Percentiles rank a stretch among this genome's conserved stretches.
Evolutionary conservation across 2,329 filamentous ascomycete species (phyloP).

Genomic region (Tolypocladium capitatum): DNA sequence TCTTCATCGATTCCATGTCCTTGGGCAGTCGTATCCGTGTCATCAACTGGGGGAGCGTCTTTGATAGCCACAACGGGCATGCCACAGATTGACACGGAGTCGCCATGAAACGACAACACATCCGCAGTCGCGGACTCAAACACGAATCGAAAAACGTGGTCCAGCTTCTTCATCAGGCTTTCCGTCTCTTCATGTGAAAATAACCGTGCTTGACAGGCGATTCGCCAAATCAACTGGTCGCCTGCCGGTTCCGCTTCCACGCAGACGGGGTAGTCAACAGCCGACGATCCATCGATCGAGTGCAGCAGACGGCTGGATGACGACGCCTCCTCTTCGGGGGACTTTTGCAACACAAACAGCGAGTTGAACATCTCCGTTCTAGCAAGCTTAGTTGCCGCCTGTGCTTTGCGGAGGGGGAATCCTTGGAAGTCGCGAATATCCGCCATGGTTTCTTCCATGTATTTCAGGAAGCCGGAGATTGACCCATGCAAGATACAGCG

Average conservation of each 20-base stretch:
- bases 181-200: constrained; percentile 31
- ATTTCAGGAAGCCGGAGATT: constrained; percentile 48
- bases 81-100: constrained; percentile 51
- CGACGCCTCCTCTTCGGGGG: constrained; percentile 1
- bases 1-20: background rate
- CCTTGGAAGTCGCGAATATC: constrained; percentile 60
- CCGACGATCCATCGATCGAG: constrained; percentile 50
- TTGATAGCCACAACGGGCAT: constrained; percentile 23
- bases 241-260: constrained; percentile 60
- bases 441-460: constrained; percentile 58
- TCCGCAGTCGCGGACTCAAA: constrained; percentile 32
- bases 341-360: constrained; percentile 40
- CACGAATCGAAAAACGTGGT: constrained; percentile 44
- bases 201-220: constrained; percentile 51
- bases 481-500: constrained; percentile 61
- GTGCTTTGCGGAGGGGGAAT: constrained; percentile 61
- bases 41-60: background rate
- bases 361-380: constrained; percentile 36
- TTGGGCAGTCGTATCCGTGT: background rate
- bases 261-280: constrained; percentile 71
- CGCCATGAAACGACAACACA: constrained; percentile 38
- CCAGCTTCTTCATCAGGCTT: constrained; percentile 43
- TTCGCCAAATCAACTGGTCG: constrained; percentile 51
- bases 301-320: constrained; percentile 32
- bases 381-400: constrained; percentile 26